These are phyloP conservation scores for Hymenoscyphus repandus DNA, from an alignment of 2,329 filamentous ascomycete genomes.

Conservation along the genomic window DNA sequence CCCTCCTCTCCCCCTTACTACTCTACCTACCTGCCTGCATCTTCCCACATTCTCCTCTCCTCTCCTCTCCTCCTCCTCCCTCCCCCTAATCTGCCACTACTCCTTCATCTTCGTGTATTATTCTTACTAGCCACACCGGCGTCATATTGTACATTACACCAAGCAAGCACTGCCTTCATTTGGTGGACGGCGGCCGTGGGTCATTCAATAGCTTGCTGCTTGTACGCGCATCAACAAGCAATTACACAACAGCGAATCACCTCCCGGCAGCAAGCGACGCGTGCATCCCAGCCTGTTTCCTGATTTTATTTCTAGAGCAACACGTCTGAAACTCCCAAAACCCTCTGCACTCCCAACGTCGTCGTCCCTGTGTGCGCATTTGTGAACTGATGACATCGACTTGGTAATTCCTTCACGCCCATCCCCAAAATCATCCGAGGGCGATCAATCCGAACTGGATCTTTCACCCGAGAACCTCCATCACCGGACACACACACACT, in stretches of 20 bases:
- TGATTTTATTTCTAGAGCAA: not conserved
- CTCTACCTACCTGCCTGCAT: too few relatives aligned
- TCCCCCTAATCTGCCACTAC: too few relatives aligned
- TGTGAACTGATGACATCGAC: slow-evolving; percentile 7
- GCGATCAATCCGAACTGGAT: not conserved
- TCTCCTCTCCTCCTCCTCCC: too few relatives aligned
- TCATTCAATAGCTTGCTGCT: not conserved
- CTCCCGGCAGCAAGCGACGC: slow-evolving; percentile 6
- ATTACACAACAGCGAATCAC: slow-evolving; percentile 7
- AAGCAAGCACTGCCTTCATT: not conserved
- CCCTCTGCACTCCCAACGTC: not conserved
- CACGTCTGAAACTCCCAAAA: not conserved
- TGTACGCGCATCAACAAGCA: slow-evolving; percentile 1
- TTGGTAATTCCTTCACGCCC: not conserved
- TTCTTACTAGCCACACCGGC: not conserved
- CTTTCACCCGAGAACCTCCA: not conserved
- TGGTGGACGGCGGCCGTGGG: not conserved
- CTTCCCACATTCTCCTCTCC: too few relatives aligned
- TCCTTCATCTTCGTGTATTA: too few relatives aligned
- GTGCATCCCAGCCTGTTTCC: slow-evolving; percentile 1
- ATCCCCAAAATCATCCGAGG: not conserved
- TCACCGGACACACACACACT: slow-evolving; percentile 1
- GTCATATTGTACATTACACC: not conserved
- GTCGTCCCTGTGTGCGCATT: not conserved
- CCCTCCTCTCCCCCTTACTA: too few relatives aligned